Percentiles rank a stretch among this genome's conserved stretches.
Evolutionary conservation across 1,284 basidiomycete genomes (phyloP).

Genomic region (Moniliophthora roreri): DNA sequence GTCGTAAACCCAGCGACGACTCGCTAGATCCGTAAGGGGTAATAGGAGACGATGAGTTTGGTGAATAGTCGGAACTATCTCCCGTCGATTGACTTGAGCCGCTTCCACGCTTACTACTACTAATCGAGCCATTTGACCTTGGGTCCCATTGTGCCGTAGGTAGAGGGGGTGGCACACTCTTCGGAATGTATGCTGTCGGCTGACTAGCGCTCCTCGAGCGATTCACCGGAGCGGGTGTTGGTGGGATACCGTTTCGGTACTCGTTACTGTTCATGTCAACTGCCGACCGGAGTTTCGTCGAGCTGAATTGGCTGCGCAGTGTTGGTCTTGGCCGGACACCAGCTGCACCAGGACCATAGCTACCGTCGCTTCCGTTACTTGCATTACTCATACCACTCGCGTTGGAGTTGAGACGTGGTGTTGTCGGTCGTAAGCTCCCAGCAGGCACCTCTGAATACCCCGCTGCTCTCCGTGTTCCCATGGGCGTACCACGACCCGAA

Average conservation of each 20-base stretch:
- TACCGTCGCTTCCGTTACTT: constrained; percentile 52
- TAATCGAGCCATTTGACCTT: constrained; percentile 48
- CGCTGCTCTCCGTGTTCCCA: constrained; percentile 52
- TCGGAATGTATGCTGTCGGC: constrained; percentile 65
- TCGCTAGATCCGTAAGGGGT: constrained; percentile 86
- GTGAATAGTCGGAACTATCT: constrained; percentile 78
- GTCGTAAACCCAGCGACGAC: constrained; percentile 59
- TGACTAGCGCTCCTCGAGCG: constrained; percentile 77
- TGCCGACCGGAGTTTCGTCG: constrained; percentile 54
- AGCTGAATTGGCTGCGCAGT: constrained; percentile 72
- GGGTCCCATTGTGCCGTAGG: constrained; percentile 55
- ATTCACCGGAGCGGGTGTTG: constrained; percentile 32
- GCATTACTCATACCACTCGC: constrained; percentile 40
- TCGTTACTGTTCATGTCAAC: constrained; percentile 40
- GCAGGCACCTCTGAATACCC: constrained; percentile 57
- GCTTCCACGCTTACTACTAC: constrained; percentile 68
- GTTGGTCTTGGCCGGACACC: constrained; percentile 47
- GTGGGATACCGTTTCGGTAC: constrained; percentile 21
- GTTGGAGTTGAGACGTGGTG: constrained; percentile 49
- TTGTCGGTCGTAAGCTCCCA: constrained; percentile 40
- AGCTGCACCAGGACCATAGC: constrained; percentile 45
- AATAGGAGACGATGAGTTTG: constrained; percentile 77
- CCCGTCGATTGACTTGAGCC: constrained; percentile 78
- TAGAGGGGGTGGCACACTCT: constrained; percentile 54
- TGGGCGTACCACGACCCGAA: constrained; percentile 70